Evolutionary conservation across 73 alveolate species (phyloP).

Genomic region (Symbiodinium natans): DNA sequence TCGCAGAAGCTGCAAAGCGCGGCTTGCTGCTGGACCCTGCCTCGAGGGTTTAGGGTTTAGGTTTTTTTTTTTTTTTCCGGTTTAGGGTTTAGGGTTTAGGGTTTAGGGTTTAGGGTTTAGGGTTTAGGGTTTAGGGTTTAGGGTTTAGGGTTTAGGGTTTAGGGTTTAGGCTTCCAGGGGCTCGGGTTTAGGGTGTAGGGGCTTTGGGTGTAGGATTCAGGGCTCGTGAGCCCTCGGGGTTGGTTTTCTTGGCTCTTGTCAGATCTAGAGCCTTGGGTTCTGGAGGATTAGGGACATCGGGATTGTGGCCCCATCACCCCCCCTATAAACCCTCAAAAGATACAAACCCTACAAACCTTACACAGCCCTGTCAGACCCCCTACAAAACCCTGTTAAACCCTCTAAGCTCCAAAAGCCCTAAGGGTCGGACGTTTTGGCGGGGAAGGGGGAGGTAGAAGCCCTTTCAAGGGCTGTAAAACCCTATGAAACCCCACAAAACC

Average conservation of each 20-base stretch:
- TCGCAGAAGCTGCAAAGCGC: background rate
- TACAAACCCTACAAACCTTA: no score
- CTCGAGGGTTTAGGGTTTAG: background rate
- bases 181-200: background rate
- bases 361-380: no score
- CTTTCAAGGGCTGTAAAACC: no score
- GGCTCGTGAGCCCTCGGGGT: background rate
- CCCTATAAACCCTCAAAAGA: no score
- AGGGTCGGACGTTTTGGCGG: no score
- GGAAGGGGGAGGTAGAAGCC: no score
- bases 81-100: background rate
- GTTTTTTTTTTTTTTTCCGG: no score
- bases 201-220: background rate
- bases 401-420: no score
- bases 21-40: constrained; percentile 24
- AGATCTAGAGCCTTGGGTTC: no score
- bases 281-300: background rate
- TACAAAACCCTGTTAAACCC: no score
- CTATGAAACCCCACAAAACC: no score
- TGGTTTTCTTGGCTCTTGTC: background rate
- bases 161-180: background rate
- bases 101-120: background rate
- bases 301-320: background rate
- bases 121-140: background rate
- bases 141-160: background rate